Evolutionary conservation across 2,329 filamentous ascomycete genomes (phyloP).

Genomic region (Fusarium phyllophilum): DNA sequence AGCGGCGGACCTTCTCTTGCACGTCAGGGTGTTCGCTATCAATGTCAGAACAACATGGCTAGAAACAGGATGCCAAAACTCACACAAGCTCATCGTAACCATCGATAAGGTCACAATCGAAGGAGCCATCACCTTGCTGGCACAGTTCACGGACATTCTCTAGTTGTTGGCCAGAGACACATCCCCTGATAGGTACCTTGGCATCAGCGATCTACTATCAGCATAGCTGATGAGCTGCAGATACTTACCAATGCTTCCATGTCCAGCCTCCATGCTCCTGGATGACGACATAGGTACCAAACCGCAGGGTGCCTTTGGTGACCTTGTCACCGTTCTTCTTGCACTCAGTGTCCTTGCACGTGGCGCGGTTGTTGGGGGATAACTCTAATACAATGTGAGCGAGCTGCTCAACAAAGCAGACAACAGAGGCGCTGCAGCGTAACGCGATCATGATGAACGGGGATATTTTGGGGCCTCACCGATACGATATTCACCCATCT

Average conservation of each 20-base stretch:
- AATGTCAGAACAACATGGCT: conserved; percentile 13
- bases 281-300: conserved; percentile 77
- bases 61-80: conserved; percentile 37
- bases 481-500: conserved; percentile 60
- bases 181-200: conserved; percentile 72
- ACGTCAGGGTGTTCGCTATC: conserved; percentile 63
- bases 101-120: conserved; percentile 76
- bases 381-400: conserved; percentile 65
- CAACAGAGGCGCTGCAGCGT: background rate
- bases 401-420: conserved; percentile 12
- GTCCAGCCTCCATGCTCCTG: conserved; percentile 70
- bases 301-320: conserved; percentile 79
- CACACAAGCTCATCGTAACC: conserved; percentile 79
- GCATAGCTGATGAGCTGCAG: background rate
- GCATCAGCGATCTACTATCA: background rate
- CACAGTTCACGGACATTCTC: conserved; percentile 70
- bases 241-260: conserved; percentile 86
- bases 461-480: conserved; percentile 50
- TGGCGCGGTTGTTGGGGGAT: conserved; percentile 75
- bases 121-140: conserved; percentile 56
- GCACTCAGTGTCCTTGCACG: conserved; percentile 78
- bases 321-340: conserved; percentile 78
- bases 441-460: background rate
- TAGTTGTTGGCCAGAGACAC: conserved; percentile 81
- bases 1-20: conserved; percentile 78